These are phyloP conservation scores for Aureobasidium melanogenum DNA, from an alignment of 2,329 filamentous ascomycete genomes.

Conservation along the genomic window DNA sequence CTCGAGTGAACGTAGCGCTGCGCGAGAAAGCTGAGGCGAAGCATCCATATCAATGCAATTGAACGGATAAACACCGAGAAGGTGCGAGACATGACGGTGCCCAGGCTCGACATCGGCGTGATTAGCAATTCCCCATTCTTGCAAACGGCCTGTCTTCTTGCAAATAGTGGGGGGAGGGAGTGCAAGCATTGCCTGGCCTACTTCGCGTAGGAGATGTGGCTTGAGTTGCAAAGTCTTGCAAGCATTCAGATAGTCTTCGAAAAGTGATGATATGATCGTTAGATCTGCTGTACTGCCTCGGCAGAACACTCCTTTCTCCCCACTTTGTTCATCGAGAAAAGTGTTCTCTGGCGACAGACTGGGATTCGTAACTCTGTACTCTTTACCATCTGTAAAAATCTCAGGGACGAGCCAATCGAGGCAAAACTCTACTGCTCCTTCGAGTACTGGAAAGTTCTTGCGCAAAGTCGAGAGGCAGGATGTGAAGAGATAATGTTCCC, in stretches of 20 bases:
- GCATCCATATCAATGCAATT: background rate
- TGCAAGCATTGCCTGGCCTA: background rate
- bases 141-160: background rate
- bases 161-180: background rate
- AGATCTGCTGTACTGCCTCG: background rate
- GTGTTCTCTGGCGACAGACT: background rate
- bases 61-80: background rate
- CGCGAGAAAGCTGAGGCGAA: background rate
- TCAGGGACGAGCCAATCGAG: background rate
- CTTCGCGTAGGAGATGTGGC: background rate
- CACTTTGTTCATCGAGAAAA: background rate
- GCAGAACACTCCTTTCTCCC: background rate
- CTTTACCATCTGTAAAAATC: background rate
- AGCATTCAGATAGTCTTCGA: background rate
- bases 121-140: background rate
- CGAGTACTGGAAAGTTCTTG: background rate
- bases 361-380: background rate
- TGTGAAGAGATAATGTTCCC: slow-evolving; percentile 9
- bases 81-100: background rate
- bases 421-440: slow-evolving; percentile 1
- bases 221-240: background rate
- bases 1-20: background rate
- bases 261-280: background rate
- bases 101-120: background rate
- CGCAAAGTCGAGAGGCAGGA: background rate